These are phyloP conservation scores for Colletotrichum camelliae DNA, from an alignment of 2,329 filamentous ascomycete genomes.

Conservation along the genomic window DNA sequence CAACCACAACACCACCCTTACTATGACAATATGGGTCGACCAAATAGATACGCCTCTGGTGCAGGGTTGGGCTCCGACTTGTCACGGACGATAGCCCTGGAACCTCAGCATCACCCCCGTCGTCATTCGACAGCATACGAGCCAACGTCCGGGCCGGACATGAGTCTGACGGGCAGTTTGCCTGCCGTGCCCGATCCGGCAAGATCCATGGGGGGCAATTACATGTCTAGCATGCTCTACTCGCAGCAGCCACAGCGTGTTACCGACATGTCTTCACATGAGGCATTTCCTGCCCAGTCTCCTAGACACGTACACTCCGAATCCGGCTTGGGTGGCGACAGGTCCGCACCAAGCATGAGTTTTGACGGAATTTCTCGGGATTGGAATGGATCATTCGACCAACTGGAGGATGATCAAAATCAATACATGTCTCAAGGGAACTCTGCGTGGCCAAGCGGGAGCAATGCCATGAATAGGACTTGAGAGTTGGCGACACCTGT, in stretches of 20 bases:
- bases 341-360: not conserved
- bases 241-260: constrained; percentile 10
- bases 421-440: constrained; percentile 8
- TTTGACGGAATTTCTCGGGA: constrained; percentile 11
- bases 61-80: constrained; percentile 3
- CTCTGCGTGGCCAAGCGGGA: not conserved
- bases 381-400: constrained; percentile 7
- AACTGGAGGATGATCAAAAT: constrained; percentile 8
- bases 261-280: constrained; percentile 12
- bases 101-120: constrained; percentile 13
- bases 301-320: constrained; percentile 11
- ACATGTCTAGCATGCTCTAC: constrained; percentile 16
- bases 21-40: constrained; percentile 2
- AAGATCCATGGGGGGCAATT: not conserved
- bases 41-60: not conserved
- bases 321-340: constrained; percentile 2
- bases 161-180: constrained; percentile 8
- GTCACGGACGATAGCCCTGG: constrained; percentile 5
- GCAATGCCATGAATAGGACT: not conserved
- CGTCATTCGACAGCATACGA: constrained; percentile 18
- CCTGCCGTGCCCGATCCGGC: constrained; percentile 5
- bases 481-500: not conserved
- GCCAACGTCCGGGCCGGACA: not conserved
- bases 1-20: constrained; percentile 2
- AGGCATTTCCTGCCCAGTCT: constrained; percentile 2